These are phyloP conservation scores for Penicillium paneum DNA, from an alignment of 2,329 filamentous ascomycete genomes.

Conservation along the genomic window DNA sequence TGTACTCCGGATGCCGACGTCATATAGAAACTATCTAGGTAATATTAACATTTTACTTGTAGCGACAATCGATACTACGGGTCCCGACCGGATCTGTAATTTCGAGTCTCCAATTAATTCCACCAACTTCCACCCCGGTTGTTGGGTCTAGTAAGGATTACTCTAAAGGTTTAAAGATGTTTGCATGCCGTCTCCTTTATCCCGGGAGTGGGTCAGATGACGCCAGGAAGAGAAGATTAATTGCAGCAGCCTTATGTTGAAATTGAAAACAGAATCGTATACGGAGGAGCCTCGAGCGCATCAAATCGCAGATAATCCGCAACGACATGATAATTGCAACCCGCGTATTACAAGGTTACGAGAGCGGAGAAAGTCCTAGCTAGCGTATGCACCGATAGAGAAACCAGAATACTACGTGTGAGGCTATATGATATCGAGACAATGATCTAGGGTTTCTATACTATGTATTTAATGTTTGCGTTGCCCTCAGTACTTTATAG, in stretches of 20 bases:
- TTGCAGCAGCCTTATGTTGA: conserved; percentile 1
- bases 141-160: background rate
- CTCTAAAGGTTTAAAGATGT: background rate
- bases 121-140: background rate
- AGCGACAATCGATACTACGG: background rate
- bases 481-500: background rate
- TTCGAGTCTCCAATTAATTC: background rate
- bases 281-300: background rate
- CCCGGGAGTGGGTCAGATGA: conserved; percentile 1
- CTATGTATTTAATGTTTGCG: background rate
- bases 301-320: background rate
- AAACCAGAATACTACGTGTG: background rate
- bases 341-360: background rate
- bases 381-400: background rate
- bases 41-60: background rate
- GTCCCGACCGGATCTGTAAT: background rate
- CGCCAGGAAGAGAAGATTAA: conserved; percentile 5
- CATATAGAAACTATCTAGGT: background rate
- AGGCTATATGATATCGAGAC: background rate
- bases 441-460: background rate
- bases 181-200: conserved; percentile 3
- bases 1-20: background rate
- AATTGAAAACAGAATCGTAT: background rate
- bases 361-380: background rate
- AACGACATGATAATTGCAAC: conserved; percentile 2